Evolutionary conservation across 352 stramenopile species (phyloP).

Genomic region (Phytophthora pluvialis): DNA sequence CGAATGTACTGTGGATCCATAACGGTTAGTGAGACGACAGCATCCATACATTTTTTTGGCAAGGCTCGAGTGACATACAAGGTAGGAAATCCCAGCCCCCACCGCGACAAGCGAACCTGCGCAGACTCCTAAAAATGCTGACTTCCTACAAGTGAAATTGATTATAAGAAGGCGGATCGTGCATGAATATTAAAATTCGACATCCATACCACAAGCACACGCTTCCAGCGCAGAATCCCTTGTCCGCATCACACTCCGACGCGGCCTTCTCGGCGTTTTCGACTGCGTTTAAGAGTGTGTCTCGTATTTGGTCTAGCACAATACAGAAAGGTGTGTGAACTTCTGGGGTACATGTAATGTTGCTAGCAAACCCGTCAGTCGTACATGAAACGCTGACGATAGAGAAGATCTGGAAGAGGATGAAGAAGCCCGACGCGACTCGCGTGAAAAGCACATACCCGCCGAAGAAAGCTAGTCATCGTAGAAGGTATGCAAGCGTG

Average conservation of each 20-base stretch:
- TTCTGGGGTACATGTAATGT: not conserved
- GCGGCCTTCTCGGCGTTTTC: conserved; percentile 41
- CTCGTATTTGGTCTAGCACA: conserved; percentile 61
- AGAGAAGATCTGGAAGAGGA: conserved; percentile 81
- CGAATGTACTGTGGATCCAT: conserved; percentile 76
- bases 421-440: conserved; percentile 71
- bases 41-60: not conserved
- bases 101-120: conserved; percentile 65
- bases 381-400: conserved; percentile 81
- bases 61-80: conserved; percentile 38
- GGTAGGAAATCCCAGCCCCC: conserved; percentile 45
- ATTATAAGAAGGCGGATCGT: not conserved
- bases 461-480: conserved; percentile 60
- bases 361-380: conserved; percentile 13
- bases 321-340: not conserved
- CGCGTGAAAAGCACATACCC: conserved; percentile 64
- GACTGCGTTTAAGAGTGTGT: conserved; percentile 60
- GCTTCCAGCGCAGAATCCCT: conserved; percentile 6
- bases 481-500: not conserved
- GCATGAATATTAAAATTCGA: not conserved
- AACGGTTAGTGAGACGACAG: not conserved
- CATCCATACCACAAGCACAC: conserved; percentile 29
- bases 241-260: conserved; percentile 8
- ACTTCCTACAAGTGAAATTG: conserved; percentile 23
- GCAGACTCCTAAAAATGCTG: conserved; percentile 46